Percentiles rank a stretch among this genome's conserved stretches.
Evolutionary conservation across 2,329 filamentous ascomycete genomes (phyloP).

Genomic region (Akanthomyces muscarius): DNA sequence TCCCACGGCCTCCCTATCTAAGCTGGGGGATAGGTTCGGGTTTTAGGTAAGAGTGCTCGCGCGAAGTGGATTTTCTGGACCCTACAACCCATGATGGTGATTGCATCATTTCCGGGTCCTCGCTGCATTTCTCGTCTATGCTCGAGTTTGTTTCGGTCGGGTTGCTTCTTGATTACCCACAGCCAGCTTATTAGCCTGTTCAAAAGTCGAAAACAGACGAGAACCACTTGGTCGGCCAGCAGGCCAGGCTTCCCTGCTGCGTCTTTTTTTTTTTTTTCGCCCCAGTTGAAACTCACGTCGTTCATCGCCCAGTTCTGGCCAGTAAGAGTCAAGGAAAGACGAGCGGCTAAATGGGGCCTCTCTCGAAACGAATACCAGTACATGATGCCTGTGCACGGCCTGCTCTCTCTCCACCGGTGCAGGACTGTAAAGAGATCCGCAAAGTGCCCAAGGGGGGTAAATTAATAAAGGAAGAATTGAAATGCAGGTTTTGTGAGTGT

Average conservation of each 20-base stretch:
- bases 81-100: neutral
- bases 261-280: no score
- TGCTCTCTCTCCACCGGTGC: neutral
- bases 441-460: no score
- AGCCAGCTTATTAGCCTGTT: no score
- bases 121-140: neutral
- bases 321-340: conserved; percentile 5
- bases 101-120: neutral
- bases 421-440: neutral
- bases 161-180: neutral
- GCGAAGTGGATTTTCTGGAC: no score
- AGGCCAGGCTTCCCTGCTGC: no score
- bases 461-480: no score
- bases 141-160: neutral
- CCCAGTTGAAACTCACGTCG: neutral
- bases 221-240: neutral
- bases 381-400: neutral
- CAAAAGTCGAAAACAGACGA: no score
- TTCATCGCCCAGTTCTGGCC: neutral
- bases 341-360: neutral
- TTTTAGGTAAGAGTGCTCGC: no score
- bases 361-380: no score
- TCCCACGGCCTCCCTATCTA: neutral
- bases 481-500: no score
- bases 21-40: neutral